phyloP scores from a whole-genome alignment of 2,329 filamentous ascomycete species.

The Blastomyces silverae region DNA sequence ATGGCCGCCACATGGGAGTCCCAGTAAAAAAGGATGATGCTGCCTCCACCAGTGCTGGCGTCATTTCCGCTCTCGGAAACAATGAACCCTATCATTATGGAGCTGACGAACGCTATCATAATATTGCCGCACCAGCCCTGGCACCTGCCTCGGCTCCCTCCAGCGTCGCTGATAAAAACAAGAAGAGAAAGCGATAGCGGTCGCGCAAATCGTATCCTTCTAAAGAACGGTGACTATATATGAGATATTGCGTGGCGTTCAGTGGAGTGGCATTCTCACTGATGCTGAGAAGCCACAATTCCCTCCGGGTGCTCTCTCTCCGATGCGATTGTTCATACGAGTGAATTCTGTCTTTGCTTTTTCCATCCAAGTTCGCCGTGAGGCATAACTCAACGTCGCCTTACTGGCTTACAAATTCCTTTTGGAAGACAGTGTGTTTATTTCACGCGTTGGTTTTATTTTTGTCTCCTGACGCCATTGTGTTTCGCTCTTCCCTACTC shows the following conservation, averaged over 20 bases:
- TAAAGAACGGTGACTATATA: neutral
- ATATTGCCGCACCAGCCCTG: constrained; percentile 28
- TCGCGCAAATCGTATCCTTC: neutral
- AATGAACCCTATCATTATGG: constrained; percentile 25
- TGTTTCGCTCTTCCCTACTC: neutral
- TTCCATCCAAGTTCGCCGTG: neutral
- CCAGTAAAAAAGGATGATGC: constrained; percentile 53
- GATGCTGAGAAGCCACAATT: too few species aligned
- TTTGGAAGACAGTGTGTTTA: neutral
- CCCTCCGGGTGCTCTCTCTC: neutral
- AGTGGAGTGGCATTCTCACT: neutral
- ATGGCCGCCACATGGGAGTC: constrained; percentile 64
- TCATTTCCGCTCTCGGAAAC: constrained; percentile 18
- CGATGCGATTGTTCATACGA: neutral
- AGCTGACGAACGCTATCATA: constrained; percentile 25
- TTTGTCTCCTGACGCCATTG: neutral
- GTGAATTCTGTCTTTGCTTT: neutral
- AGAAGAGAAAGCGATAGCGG: constrained; percentile 60
- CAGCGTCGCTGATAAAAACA: constrained; percentile 50
- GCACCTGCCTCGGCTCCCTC: constrained; percentile 24
- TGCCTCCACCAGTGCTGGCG: constrained; percentile 23
- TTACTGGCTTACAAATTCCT: neutral
- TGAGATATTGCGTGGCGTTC: neutral
- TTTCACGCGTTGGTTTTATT: neutral
- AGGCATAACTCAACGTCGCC: neutral